These are phyloP conservation scores for Aspergillus felis DNA, from an alignment of 2,329 filamentous ascomycete genomes.

Conservation along the genomic window DNA sequence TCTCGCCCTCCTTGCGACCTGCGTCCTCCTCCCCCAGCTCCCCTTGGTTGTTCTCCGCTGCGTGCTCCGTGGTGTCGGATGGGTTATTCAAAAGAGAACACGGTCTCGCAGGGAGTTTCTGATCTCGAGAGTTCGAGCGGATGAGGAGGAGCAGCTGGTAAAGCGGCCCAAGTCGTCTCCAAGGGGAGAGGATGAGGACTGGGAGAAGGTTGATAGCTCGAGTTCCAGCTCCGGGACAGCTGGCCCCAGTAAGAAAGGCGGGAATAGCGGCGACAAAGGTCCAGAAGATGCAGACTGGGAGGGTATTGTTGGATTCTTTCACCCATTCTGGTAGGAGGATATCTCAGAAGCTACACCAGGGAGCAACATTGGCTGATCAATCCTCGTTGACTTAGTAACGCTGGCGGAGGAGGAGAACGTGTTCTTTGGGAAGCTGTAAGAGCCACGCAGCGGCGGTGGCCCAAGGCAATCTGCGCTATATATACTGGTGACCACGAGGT, in stretches of 20 bases:
- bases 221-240: slow-evolving; percentile 44
- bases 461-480: slow-evolving; percentile 81
- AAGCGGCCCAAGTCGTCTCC: slow-evolving; percentile 24
- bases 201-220: slow-evolving; percentile 64
- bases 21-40: slow-evolving; percentile 32
- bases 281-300: slow-evolving; percentile 61
- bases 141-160: slow-evolving; percentile 34
- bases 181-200: slow-evolving; percentile 57
- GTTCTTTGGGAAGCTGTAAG: slow-evolving; percentile 95
- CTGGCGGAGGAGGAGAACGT: slow-evolving; percentile 89
- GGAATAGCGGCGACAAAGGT: slow-evolving; percentile 34
- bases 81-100: slow-evolving; percentile 60
- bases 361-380: background rate
- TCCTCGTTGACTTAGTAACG: slow-evolving; percentile 61
- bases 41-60: slow-evolving; percentile 30
- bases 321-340: slow-evolving; percentile 81
- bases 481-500: slow-evolving; percentile 95
- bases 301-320: slow-evolving; percentile 91
- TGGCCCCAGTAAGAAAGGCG: slow-evolving; percentile 38
- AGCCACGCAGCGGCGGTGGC: slow-evolving; percentile 84
- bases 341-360: background rate
- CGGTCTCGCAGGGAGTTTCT: slow-evolving; percentile 59
- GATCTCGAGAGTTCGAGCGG: slow-evolving; percentile 42
- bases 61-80: slow-evolving; percentile 50
- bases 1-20: slow-evolving; percentile 31